Percentiles rank a stretch among this genome's conserved stretches.
Evolutionary conservation across 2,329 filamentous ascomycete species (phyloP).

Genomic region (Fusarium sp.): DNA sequence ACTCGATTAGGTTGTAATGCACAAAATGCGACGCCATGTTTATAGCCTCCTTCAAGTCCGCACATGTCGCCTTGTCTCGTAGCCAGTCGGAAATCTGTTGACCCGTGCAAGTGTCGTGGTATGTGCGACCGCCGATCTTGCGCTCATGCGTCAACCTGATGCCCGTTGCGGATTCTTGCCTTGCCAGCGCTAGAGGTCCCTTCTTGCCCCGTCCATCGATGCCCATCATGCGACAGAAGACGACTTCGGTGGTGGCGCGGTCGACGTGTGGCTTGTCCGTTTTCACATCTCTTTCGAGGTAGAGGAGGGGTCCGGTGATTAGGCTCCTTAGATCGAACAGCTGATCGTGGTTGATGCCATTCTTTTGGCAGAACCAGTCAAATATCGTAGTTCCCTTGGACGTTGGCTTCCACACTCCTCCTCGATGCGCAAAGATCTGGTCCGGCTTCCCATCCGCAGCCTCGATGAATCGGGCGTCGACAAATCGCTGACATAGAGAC

Average conservation of each 20-base stretch:
- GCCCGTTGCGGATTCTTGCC: conserved; percentile 21
- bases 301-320: conserved; percentile 87
- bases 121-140: conserved; percentile 79
- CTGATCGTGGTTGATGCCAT: conserved; percentile 94
- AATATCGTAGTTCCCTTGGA: conserved; percentile 95
- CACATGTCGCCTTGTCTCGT: conserved; percentile 95
- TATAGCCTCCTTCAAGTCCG: conserved; percentile 86
- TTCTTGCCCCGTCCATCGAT: conserved; percentile 86
- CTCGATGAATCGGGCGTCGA: conserved; percentile 95
- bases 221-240: conserved; percentile 91
- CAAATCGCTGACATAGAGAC: conserved; percentile 92
- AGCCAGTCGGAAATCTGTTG: conserved; percentile 92
- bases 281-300: conserved; percentile 83
- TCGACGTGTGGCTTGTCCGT: conserved; percentile 92
- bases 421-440: conserved; percentile 87
- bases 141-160: conserved; percentile 91
- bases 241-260: conserved; percentile 88
- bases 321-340: conserved; percentile 84
- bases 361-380: conserved; percentile 90
- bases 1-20: conserved; percentile 83
- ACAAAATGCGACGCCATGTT: conserved; percentile 88
- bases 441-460: conserved; percentile 88
- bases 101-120: conserved; percentile 89
- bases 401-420: conserved; percentile 88
- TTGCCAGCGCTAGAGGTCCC: conserved; percentile 67